Percentiles rank a stretch among this genome's conserved stretches.
phyloP scores from a whole-genome alignment of 192 early-diverging fungal species.

The Coemansia aciculifera region DNA sequence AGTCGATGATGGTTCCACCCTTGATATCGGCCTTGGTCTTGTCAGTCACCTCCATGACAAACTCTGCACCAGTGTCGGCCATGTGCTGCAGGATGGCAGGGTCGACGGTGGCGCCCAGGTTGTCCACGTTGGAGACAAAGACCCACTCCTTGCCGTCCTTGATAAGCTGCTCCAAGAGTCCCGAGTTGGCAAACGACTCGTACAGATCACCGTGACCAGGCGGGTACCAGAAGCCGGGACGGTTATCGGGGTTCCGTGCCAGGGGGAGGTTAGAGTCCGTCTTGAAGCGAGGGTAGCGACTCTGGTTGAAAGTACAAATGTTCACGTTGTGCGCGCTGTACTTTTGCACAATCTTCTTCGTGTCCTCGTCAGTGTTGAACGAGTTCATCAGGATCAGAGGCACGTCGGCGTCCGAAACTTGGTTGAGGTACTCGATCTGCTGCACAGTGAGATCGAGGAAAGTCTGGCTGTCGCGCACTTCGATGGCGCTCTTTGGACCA shows the following conservation, averaged over 20 bases:
- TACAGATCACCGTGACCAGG: slow-evolving; percentile 99
- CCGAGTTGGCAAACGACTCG: slow-evolving; percentile 90
- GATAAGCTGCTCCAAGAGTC: slow-evolving; percentile 89
- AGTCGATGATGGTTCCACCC: slow-evolving; percentile 99
- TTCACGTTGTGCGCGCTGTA: slow-evolving; percentile 89
- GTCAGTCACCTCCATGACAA: slow-evolving; percentile 99
- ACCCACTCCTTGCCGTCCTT: slow-evolving; percentile 97
- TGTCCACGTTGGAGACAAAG: slow-evolving; percentile 99
- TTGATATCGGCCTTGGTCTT: slow-evolving; percentile 99
- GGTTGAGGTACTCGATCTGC: slow-evolving; percentile 98
- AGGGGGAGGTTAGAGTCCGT: slow-evolving; percentile 91
- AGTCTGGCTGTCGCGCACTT: slow-evolving; percentile 97
- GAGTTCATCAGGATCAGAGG: slow-evolving; percentile 99
- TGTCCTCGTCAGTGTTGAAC: slow-evolving; percentile 99
- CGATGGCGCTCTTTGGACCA: slow-evolving; percentile 97
- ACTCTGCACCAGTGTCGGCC: slow-evolving; percentile 83
- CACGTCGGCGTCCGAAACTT: slow-evolving; percentile 82
- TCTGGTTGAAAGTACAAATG: slow-evolving; percentile 98
- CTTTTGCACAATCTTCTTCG: slow-evolving; percentile 97
- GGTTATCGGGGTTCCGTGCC: slow-evolving; percentile 69
- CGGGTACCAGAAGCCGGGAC: slow-evolving; percentile 70
- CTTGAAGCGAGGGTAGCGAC: slow-evolving; percentile 87
- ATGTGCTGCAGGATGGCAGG: slow-evolving; percentile 89
- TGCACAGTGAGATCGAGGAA: slow-evolving; percentile 98
- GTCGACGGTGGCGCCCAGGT: slow-evolving; percentile 97